Base-by-base conservation (phyloP, 331 rosid species). In the Pyrus hybrid region DNA sequence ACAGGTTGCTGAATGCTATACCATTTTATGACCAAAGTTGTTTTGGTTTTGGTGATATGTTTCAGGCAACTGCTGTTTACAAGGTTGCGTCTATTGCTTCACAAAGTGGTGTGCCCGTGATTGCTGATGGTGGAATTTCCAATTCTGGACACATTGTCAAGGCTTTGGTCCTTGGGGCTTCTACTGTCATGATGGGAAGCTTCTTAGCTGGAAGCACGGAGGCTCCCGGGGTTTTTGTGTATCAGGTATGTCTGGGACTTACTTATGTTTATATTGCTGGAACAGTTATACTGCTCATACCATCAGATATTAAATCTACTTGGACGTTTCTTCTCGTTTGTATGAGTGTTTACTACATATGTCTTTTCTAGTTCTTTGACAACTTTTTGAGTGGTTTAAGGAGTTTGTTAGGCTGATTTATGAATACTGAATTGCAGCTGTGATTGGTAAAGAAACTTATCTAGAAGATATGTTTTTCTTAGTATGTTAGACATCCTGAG, bases 171-270 rank as follows among this genome's bases (percentile, higher is more conserved):
- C 86, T 94, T 47, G 99, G 99, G 37, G 99, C 97, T 41, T 94
- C 99, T 13, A 94, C 97, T 35, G 96, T 92, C 64, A 94, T 94
- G 99, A 94, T 94, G 99, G 99, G 99, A 76, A 91, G 97, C 83
- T 94, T 92, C 84, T 87, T 86, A 77, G 93, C 93, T 25, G 93
- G 96, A 33, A 92, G 99, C 76, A 76, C 76, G 14, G 99, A 94
- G 83, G 90, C 99, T 78, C 99, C 99, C 1, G 99, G 99, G 37
- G 80, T 92, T 75, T 94, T 87, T 65, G 91, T 53, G 60, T 33
- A 81, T 86, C 95, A 81, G 97, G 99, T 94, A 90, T 67, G 58
- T 17, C 64, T 33, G 12, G 63, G 43, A 37, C 13, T 21, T 13
- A 6, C 51, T 37, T 25, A 7, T 64, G 57, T 30, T 64, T n/a